These are phyloP conservation scores for Salvia splendens DNA, from an alignment of 257 asterid genomes.

Conservation along the genomic window DNA sequence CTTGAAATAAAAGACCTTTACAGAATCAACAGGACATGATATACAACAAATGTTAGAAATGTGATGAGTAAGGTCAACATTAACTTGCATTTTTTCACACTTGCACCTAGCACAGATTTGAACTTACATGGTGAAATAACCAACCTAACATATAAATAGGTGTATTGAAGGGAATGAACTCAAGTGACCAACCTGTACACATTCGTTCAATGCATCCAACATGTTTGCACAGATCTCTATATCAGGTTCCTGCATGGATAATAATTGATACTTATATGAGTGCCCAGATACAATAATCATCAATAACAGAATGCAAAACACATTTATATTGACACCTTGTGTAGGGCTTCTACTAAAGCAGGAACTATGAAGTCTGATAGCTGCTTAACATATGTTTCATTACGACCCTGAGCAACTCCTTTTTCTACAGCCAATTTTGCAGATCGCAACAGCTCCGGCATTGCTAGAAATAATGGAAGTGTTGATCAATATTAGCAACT, in stretches of 20 bases:
- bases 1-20: not conserved
- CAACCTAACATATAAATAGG: not conserved
- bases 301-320: not conserved
- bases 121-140: slow-evolving; percentile 3
- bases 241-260: slow-evolving; percentile 74
- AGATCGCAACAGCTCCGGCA: slow-evolving; percentile 93
- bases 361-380: slow-evolving; percentile 72
- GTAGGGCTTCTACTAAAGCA: slow-evolving; percentile 82
- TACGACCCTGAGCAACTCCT: slow-evolving; percentile 88
- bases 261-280: slow-evolving; percentile 27
- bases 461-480: slow-evolving; percentile 52
- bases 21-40: not conserved
- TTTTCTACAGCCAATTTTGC: slow-evolving; percentile 95
- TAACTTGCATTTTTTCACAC: not conserved
- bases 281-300: slow-evolving; percentile 17
- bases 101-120: not conserved
- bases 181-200: slow-evolving; percentile 63
- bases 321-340: slow-evolving; percentile 51
- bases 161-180: slow-evolving; percentile 1
- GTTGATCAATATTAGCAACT: slow-evolving; percentile 17
- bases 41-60: too few relatives aligned
- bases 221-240: slow-evolving; percentile 77
- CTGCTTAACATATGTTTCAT: slow-evolving; percentile 76
- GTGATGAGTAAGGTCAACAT: not conserved
- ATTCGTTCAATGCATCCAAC: slow-evolving; percentile 82